Evolutionary conservation across 2,329 filamentous ascomycete genomes (phyloP), one percentile per base, ranked within the genome.

Genomic region (Stachybotrys elegans): DNA sequence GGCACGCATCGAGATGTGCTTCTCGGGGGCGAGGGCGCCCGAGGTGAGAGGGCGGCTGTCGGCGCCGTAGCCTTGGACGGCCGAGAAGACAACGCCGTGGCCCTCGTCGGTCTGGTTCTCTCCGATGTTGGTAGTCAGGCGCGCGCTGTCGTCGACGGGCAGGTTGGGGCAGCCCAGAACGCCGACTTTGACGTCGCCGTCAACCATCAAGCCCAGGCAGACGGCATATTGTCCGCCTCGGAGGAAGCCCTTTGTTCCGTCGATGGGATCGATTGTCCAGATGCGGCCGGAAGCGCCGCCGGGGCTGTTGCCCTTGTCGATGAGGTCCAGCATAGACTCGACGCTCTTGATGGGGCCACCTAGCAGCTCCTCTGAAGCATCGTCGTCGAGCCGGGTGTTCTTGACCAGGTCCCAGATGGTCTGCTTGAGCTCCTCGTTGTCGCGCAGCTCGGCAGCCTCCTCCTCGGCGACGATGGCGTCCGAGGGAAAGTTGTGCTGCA

Each of bases 221-320:
- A 98, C 90, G 44, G 93, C 94, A 63, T 98, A 98, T 71, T 98
- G 93, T 31, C 91, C 94, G 43, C 93, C 93, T 50, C 94, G 81
- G 48, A 98, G 74, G 72, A 98, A 98, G 22, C 93, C 94, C 71
- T 96, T 95, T 43, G 93, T 98, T 53, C 93, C 93, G 66, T 98
- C 93, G 50, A 98, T 96, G 47, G 93, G 93, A 67, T 98, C 93
- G 45, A 98, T 83, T 32, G 92, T 88, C 93, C 93, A 98, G 65
- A 97, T 88, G 53, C 93, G 78, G 50, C 89, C 90, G 52, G 72
- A 76, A 48, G 70, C 65, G 22, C 89, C 89, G 48, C 89, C 89
- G 45, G 78, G 68, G 66, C 83, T 88, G 61, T 78, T 79, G 34
- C 84, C 84, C 48, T 68, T 66, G 68, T 88, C 84, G 52, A 88